Evolutionary conservation across 306 rosid genomes (phyloP), one percentile per base, ranked within the genome.

Genomic region (Carpinus viminea): DNA sequence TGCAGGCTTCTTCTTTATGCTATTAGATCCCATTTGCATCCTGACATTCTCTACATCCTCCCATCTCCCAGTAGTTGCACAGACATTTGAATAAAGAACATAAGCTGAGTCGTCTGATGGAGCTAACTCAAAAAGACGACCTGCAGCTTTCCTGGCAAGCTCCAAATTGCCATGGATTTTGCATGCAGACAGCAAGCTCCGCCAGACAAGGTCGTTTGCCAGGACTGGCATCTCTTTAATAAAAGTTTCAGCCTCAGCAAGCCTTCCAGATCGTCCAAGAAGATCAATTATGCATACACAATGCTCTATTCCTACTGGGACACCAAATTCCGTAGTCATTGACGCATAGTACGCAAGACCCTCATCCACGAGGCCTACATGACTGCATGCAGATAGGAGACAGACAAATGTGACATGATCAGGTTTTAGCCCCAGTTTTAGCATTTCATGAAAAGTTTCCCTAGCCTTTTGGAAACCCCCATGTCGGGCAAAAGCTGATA

Each of bases 181-280:
- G 81, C 98, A 95, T 12, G 99, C 77, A 55, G 99, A 89, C 81
- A 95, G 82, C 82, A 92, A 61, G 86, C 96, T 91, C 74, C n/a
- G n/a, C n/a, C 99, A 95, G 11, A 89, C 96, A 5, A 91, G 84
- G 73, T 87, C 97, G 59, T 85, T 91, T 13, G 93, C 93, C n/a
- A n/a, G 87, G 73, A 91, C 82, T 17, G 92, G 82, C 96, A 95
- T 91, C 57, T 82, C 74, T 72, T 83, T 69, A 47, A 95, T 75
- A 68, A 92, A 95, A 9, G 72, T 79, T 84, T 91, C 91, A 41
- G 98, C 99, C 43, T 92, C 98, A 48, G 82, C 72, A 57, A 95
- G 97, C 88, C 90, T 87, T 81, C 99, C 99, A 0, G 97, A 86
- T 73, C 99, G 81, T 64, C 99, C 99, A 60, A 95, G 99, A 77